Evolutionary conservation across 1,284 basidiomycete genomes (phyloP), one percentile per base, ranked within the genome.

Genomic region (Pyrrhoderma lamaoense): DNA sequence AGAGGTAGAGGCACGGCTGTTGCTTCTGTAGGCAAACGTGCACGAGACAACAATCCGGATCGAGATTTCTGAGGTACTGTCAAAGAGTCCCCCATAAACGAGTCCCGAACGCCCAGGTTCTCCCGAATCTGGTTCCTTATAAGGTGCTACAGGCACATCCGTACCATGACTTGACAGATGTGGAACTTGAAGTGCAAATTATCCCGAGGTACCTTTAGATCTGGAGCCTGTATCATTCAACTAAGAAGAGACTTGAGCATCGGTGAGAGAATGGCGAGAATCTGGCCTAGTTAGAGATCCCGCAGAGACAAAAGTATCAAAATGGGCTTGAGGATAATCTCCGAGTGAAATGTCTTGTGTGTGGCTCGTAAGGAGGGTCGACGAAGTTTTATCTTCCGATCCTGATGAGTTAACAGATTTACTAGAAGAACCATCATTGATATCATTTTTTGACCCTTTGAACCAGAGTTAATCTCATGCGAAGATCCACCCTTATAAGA

Each of bases 1-100:
- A 73, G 64, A 2, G 72, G 69, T 34, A 77, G 64, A 1, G 74
- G 75, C 18, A 75, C 65, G 13, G 70, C 73, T 48, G 71, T 67
- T 1, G 73, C 72, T 0, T 68, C 71, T 22, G 64, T 60, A 3
- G 73, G 69, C 2, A 66, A 61, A 8, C 67, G 62, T 3, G 58
- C 54, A 44, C 59, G 67, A 3, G 49, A 49, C 2, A 42, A 21
- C 9, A 63, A 63, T 8, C 66, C 62, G 11, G 27, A 18, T 19
- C 44, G 48, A 11, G 45, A 36, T 3, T 5, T 16, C n/a, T 18
- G 38, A 7, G 38, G 21, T 18, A 22, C 38, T 16, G 23, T 3
- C n/a, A 43, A 8, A 16, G 39, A 35, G 25, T 39, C 46, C 19
- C n/a, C 18, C 46, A 36, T 38, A 19, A 38, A 22, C 46, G 21